Percentiles rank a stretch among this genome's conserved stretches.
Conservation (phyloP, 768 basidiomycete genomes). For the Termitomyces sp. region DNA sequence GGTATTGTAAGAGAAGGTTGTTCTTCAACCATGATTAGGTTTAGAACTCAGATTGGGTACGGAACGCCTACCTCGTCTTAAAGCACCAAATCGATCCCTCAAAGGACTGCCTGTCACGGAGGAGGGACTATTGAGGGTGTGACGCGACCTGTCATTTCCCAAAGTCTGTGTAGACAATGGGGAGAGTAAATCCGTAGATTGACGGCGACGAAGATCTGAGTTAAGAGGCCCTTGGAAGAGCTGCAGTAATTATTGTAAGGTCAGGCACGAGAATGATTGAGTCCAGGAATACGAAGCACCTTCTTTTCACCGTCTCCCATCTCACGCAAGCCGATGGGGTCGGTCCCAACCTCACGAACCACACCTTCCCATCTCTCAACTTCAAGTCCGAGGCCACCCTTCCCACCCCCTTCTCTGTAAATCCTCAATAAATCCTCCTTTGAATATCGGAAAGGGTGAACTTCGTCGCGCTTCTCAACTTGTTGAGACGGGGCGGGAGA, state of each 20-base stretch:
- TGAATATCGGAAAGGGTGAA: conserved; percentile 80
- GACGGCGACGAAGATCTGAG: conserved; percentile 83
- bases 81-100: conserved; percentile 60
- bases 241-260: conserved; percentile 34
- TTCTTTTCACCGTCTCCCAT: conserved; percentile 83
- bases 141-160: conserved; percentile 52
- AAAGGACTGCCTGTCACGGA: conserved; percentile 48
- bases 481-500: conserved; percentile 45
- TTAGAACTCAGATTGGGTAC: conserved; percentile 5
- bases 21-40: conserved; percentile 38
- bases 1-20: conserved; percentile 48
- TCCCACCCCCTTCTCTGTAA: conserved; percentile 74
- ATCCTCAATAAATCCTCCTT: conserved; percentile 82
- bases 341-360: conserved; percentile 66
- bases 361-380: conserved; percentile 90
- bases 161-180: conserved; percentile 46
- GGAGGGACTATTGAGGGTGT: conserved; percentile 41
- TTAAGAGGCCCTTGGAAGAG: conserved; percentile 80
- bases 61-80: conserved; percentile 52
- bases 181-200: conserved; percentile 68
- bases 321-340: conserved; percentile 75
- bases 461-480: conserved; percentile 54
- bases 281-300: conserved; percentile 39
- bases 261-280: conserved; percentile 14
- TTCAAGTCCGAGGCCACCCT: conserved; percentile 72